Percentiles rank a stretch among this genome's conserved stretches.
Evolutionary conservation across 805 yeast genomes (phyloP).

Genomic region (Saturnispora zaruensis): DNA sequence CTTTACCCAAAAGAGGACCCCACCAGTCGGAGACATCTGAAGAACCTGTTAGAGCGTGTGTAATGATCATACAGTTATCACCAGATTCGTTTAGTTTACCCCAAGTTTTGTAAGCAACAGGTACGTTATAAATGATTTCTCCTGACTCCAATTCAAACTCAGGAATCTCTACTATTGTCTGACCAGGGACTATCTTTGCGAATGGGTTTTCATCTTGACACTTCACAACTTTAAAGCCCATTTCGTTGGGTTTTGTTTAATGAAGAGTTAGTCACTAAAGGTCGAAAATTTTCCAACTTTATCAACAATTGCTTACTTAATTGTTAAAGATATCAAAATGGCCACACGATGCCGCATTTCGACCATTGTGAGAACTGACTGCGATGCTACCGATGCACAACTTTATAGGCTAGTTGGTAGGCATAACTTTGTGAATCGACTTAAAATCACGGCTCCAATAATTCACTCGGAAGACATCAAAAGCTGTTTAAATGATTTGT

Average conservation of each 20-base stretch:
- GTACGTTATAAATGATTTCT: slow-evolving; percentile 59
- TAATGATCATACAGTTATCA: slow-evolving; percentile 78
- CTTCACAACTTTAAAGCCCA: slow-evolving; percentile 32
- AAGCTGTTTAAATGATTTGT: neutral
- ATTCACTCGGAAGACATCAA: neutral
- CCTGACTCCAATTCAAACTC: slow-evolving; percentile 74
- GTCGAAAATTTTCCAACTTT: neutral
- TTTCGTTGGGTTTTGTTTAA: slow-evolving; percentile 3
- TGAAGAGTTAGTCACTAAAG: neutral
- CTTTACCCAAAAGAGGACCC: slow-evolving; percentile 89
- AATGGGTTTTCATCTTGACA: slow-evolving; percentile 58
- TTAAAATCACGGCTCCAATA: slow-evolving; percentile 14
- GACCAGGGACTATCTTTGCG: slow-evolving; percentile 62
- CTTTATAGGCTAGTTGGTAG: slow-evolving; percentile 4
- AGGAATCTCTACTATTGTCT: slow-evolving; percentile 72
- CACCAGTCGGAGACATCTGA: slow-evolving; percentile 97
- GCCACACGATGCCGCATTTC: neutral
- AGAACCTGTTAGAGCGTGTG: slow-evolving; percentile 95
- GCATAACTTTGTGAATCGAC: slow-evolving; percentile 25
- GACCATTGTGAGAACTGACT: neutral
- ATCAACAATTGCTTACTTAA: neutral
- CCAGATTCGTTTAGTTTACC: slow-evolving; percentile 65
- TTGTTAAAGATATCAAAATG: neutral
- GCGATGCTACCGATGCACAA: neutral
- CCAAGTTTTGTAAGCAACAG: slow-evolving; percentile 95